A percentile compares a stretch with the other conserved stretches of the same genome.
phyloP scores from a whole-genome alignment of 768 basidiomycete genomes.

The Chlorophyllum brunneum region DNA sequence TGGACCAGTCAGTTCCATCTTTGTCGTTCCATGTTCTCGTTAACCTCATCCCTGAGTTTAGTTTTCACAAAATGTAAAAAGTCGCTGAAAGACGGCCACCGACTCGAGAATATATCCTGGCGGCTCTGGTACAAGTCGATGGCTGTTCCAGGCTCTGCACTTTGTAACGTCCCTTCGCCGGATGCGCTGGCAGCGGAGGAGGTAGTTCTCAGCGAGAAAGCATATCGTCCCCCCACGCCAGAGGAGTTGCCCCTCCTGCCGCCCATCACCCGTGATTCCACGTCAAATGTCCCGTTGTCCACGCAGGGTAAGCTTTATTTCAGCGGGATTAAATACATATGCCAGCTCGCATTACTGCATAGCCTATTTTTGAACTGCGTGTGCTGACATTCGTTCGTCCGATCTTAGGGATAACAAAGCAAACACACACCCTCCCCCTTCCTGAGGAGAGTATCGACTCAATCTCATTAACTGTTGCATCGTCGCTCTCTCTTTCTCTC shows the following conservation, averaged over 20 bases:
- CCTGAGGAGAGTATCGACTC: background rate
- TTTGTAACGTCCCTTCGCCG: constrained; percentile 19
- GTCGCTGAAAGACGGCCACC: constrained; percentile 71
- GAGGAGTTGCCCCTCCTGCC: constrained; percentile 12
- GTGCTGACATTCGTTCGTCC: background rate
- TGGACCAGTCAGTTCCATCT: constrained; percentile 56
- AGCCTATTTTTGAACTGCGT: background rate
- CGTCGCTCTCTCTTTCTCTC: constrained; percentile 2
- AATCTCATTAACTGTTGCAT: background rate
- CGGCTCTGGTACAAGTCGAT: constrained; percentile 75
- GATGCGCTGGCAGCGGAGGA: constrained; percentile 4
- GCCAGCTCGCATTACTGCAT: background rate
- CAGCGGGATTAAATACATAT: background rate
- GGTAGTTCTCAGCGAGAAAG: constrained; percentile 7
- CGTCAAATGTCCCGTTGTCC: background rate
- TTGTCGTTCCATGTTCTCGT: background rate
- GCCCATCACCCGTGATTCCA: constrained; percentile 5
- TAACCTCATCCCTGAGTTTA: constrained; percentile 22
- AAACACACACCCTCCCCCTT: background rate
- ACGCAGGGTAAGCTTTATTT: constrained; percentile 7
- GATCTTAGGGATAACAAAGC: constrained; percentile 4
- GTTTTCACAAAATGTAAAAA: constrained; percentile 86
- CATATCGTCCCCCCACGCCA: constrained; percentile 19
- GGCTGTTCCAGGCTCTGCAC: constrained; percentile 28
- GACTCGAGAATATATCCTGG: constrained; percentile 89